Conservation (phyloP, 495 filamentous ascomycete species). For the Daldinia loculata region DNA sequence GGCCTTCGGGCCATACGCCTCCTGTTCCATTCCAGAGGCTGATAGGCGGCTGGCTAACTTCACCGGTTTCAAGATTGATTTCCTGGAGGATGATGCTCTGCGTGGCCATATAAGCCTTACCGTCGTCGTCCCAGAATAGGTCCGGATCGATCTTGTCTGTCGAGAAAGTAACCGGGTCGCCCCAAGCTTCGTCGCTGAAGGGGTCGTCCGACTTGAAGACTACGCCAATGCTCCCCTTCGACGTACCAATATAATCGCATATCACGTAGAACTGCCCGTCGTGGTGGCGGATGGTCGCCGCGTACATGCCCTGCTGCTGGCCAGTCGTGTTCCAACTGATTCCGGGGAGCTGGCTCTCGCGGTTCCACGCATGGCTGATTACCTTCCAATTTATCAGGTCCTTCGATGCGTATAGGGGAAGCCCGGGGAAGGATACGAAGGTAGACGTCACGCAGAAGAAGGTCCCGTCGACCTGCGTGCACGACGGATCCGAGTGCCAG, state of each 20-base stretch:
- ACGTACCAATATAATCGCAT: constrained; percentile 48
- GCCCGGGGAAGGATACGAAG: constrained; percentile 50
- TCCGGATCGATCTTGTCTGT: constrained; percentile 52
- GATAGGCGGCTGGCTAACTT: constrained; percentile 46
- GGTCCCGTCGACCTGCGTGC: constrained; percentile 43
- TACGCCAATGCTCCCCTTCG: constrained; percentile 36
- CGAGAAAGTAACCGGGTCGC: constrained; percentile 50
- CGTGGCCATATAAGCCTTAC: constrained; percentile 53
- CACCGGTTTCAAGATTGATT: constrained; percentile 58
- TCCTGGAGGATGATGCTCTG: constrained; percentile 50
- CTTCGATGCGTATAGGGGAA: constrained; percentile 49
- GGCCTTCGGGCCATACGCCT: constrained; percentile 66
- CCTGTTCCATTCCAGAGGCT: constrained; percentile 64
- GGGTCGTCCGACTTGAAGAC: constrained; percentile 47
- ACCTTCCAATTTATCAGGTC: constrained; percentile 51
- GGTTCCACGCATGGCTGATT: constrained; percentile 43
- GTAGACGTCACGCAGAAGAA: constrained; percentile 51
- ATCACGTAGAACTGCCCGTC: constrained; percentile 54
- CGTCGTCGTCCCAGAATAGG: constrained; percentile 59
- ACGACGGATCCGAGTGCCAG: constrained; percentile 50
- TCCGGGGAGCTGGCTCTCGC: constrained; percentile 44
- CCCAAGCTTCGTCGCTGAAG: constrained; percentile 48
- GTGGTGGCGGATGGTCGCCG: constrained; percentile 47
- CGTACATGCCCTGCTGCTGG: constrained; percentile 49
- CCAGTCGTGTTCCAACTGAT: constrained; percentile 38